A percentile compares a stretch with the other conserved stretches of the same genome.
Evolutionary conservation across 2,329 filamentous ascomycete genomes (phyloP).

Genomic region (Dryadomyces quercus-mongolicae): DNA sequence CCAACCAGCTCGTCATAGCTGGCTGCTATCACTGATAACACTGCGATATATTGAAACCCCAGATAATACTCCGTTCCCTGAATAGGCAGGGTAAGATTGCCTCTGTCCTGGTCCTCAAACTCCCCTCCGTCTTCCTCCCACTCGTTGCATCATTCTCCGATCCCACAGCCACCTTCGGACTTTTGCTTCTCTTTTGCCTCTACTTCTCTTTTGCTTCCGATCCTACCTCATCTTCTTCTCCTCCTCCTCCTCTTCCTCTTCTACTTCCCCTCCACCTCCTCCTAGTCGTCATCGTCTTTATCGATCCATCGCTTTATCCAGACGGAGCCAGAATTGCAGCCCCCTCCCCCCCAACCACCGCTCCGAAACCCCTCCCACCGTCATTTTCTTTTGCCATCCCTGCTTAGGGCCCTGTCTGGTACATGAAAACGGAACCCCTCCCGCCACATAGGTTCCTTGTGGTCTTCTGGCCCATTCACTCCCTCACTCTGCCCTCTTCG

Average conservation of each 20-base stretch:
- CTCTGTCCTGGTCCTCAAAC: too few relatives aligned
- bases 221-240: too few relatives aligned
- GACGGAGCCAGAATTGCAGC: background rate
- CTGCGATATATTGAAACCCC: background rate
- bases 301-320: conserved; percentile 1
- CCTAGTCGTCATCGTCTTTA: background rate
- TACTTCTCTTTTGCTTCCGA: too few relatives aligned
- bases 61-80: too few relatives aligned
- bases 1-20: background rate
- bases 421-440: background rate
- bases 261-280: background rate
- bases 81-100: too few relatives aligned
- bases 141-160: too few relatives aligned
- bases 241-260: background rate
- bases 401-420: background rate
- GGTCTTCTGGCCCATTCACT: background rate
- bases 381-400: conserved; percentile 2
- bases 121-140: background rate
- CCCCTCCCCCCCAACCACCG: conserved; percentile 5
- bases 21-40: conserved; percentile 2
- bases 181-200: too few relatives aligned
- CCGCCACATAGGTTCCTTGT: background rate
- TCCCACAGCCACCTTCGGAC: too few relatives aligned
- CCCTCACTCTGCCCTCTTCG: background rate
- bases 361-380: conserved; percentile 4